A percentile compares a stretch with the other conserved stretches of the same genome.
phyloP scores from a whole-genome alignment of 2,329 filamentous ascomycete genomes.

The Stemphylium lycopersici region DNA sequence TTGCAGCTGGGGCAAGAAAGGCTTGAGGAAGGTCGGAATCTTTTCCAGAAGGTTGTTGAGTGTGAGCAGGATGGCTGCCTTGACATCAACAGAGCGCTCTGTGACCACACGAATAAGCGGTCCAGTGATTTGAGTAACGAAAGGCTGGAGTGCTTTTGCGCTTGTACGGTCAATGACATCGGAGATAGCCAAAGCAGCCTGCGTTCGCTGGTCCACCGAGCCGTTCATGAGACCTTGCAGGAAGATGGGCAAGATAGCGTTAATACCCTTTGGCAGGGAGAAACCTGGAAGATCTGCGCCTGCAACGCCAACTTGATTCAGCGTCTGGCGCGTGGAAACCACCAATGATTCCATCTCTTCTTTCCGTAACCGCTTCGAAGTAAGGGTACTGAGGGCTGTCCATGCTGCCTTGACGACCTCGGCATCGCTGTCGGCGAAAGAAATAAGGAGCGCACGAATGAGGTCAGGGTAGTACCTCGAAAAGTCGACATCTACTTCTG shows the following conservation, averaged over 20 bases:
- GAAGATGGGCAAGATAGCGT: conserved; percentile 94
- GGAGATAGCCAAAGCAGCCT: conserved; percentile 90
- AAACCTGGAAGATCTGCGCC: conserved; percentile 88
- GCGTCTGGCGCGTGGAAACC: conserved; percentile 79
- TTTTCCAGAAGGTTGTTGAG: conserved; percentile 96
- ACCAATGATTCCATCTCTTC: conserved; percentile 98
- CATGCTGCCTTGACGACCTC: conserved; percentile 89
- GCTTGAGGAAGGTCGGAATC: conserved; percentile 93
- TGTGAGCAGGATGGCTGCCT: conserved; percentile 89
- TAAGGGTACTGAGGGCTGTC: conserved; percentile 81
- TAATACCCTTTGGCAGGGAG: conserved; percentile 91
- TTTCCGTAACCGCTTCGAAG: conserved; percentile 84
- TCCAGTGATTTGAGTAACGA: conserved; percentile 96
- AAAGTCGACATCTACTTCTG: conserved; percentile 80
- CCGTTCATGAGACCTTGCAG: conserved; percentile 98
- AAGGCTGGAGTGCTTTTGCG: conserved; percentile 85
- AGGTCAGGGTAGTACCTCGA: conserved; percentile 96
- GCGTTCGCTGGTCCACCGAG: conserved; percentile 86
- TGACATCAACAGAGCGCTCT: conserved; percentile 94
- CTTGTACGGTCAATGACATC: conserved; percentile 95
- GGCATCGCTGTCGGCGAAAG: conserved; percentile 84
- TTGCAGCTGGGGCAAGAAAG: conserved; percentile 95
- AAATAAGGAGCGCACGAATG: conserved; percentile 85
- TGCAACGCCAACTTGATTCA: conserved; percentile 86
- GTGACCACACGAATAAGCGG: conserved; percentile 97